These are phyloP conservation scores for Phalaenopsis aphrodite DNA, from an alignment of 106 monocot species.

Conservation along the genomic window DNA sequence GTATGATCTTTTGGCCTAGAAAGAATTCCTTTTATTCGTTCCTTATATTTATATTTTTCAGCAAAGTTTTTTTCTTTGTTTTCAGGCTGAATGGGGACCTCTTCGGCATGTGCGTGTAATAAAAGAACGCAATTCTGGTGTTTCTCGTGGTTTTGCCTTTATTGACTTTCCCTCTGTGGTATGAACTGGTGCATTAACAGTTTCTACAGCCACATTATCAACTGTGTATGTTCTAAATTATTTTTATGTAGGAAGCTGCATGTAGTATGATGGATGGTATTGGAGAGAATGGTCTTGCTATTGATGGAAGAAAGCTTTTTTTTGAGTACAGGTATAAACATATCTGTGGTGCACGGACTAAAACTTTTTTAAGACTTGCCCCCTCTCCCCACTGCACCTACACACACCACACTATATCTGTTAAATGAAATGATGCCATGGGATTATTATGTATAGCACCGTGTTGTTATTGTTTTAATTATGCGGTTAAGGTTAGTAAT, in stretches of 20 bases:
- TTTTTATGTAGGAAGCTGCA: constrained; percentile 65
- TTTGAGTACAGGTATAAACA: constrained; percentile 85
- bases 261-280: constrained; percentile 75
- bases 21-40: neutral
- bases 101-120: constrained; percentile 93
- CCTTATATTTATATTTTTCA: constrained; percentile 7
- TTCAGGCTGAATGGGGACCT: constrained; percentile 94
- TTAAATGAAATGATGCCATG: neutral
- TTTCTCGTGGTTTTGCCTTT: constrained; percentile 98
- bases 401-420: neutral
- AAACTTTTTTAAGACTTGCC: neutral
- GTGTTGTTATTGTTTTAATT: neutral
- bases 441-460: neutral
- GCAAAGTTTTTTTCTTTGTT: neutral
- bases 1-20: constrained; percentile 29
- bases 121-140: constrained; percentile 81
- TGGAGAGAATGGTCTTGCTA: constrained; percentile 70
- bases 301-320: constrained; percentile 87
- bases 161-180: constrained; percentile 95
- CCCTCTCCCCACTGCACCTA: neutral
- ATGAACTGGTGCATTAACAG: constrained; percentile 11
- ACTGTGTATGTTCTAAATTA: neutral
- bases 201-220: neutral
- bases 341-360: neutral
- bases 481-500: neutral